phyloP scores from a whole-genome alignment of 2,329 filamentous ascomycete genomes.

The Ceratocystis destructans region DNA sequence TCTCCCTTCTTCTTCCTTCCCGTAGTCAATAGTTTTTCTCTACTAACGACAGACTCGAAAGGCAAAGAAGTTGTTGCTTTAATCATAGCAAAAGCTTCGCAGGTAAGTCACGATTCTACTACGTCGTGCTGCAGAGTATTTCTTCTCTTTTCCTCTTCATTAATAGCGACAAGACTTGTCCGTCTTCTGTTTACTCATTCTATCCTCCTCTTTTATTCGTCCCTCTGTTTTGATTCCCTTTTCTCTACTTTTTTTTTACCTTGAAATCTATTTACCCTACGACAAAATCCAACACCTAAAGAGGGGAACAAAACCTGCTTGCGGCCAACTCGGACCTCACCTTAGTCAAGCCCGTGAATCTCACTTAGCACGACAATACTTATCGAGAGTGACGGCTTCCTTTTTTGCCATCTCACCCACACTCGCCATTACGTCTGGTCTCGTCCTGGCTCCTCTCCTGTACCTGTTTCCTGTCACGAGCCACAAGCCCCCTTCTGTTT shows the following conservation, averaged over 20 bases:
- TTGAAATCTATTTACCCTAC: background rate
- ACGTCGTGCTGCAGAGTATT: conserved; percentile 10
- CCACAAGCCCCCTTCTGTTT: background rate
- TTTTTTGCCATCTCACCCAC: background rate
- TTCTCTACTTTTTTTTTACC: background rate
- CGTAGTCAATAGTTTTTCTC: conserved; percentile 2
- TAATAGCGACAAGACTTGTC: conserved; percentile 2
- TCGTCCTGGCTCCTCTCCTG: background rate
- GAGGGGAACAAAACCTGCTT: background rate
- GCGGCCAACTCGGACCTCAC: background rate
- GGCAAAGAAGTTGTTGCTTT: background rate
- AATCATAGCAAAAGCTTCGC: conserved; percentile 1
- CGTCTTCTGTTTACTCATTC: conserved; percentile 5
- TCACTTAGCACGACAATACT: background rate
- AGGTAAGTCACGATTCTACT: conserved; percentile 6
- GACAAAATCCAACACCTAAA: conserved; percentile 6
- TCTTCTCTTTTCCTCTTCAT: conserved; percentile 6
- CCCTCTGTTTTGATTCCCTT: background rate
- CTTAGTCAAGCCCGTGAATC: no score
- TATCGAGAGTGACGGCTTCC: background rate
- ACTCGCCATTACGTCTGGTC: background rate
- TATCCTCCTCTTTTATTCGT: background rate
- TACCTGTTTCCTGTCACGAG: background rate
- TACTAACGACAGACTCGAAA: conserved; percentile 1
- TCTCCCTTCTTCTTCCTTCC: conserved; percentile 7